Evolutionary conservation across 805 yeast genomes (phyloP).

Genomic region (Grigorovia jiainica): DNA sequence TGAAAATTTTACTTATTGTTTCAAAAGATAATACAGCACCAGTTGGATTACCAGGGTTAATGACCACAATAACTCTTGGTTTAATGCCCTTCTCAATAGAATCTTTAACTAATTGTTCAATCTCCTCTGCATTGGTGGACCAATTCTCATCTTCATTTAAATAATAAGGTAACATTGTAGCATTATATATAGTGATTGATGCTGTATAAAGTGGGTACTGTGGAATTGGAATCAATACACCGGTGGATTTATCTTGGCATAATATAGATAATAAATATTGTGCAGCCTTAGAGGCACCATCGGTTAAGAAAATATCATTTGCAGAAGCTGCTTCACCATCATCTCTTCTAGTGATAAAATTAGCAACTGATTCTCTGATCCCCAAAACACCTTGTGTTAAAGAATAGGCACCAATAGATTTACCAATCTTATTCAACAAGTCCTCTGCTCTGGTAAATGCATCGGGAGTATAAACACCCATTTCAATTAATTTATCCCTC

Average conservation of each 20-base stretch:
- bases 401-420: slow-evolving; percentile 92
- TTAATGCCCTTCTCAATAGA: slow-evolving; percentile 44
- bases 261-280: slow-evolving; percentile 62
- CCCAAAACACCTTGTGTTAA: slow-evolving; percentile 77
- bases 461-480: slow-evolving; percentile 44
- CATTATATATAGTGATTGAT: slow-evolving; percentile 67
- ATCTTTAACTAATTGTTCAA: slow-evolving; percentile 42
- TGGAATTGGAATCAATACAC: slow-evolving; percentile 90
- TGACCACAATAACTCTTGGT: slow-evolving; percentile 76
- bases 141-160: slow-evolving; percentile 73
- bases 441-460: slow-evolving; percentile 60
- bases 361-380: slow-evolving; percentile 69
- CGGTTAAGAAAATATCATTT: slow-evolving; percentile 69
- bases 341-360: slow-evolving; percentile 71
- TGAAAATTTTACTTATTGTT: slow-evolving; percentile 60
- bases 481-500: slow-evolving; percentile 4
- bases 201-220: slow-evolving; percentile 97
- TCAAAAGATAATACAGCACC: slow-evolving; percentile 67
- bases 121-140: slow-evolving; percentile 67
- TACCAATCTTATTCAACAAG: slow-evolving; percentile 48
- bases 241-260: slow-evolving; percentile 55
- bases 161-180: slow-evolving; percentile 77
- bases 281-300: slow-evolving; percentile 96
- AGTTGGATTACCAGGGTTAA: slow-evolving; percentile 98
- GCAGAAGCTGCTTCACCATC: slow-evolving; percentile 62